These are phyloP conservation scores for Aspergillus fructus DNA, from an alignment of 2,329 filamentous ascomycete genomes.

Conservation along the genomic window DNA sequence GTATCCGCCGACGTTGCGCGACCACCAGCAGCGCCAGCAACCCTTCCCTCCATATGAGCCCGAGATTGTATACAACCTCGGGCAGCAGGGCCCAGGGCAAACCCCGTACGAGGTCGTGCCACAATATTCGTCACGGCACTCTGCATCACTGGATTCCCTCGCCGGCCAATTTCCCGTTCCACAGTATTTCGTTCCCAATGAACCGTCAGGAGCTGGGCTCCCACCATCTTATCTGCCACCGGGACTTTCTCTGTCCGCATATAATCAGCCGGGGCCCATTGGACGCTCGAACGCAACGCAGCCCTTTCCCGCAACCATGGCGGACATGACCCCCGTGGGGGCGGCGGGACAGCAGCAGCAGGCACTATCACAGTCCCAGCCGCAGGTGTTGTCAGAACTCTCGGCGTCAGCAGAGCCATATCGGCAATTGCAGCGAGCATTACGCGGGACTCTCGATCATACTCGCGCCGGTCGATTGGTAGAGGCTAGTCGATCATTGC, in stretches of 20 bases:
- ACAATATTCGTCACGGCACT: conserved; percentile 73
- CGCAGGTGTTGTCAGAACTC: conserved; percentile 42
- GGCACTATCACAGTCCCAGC: conserved; percentile 28
- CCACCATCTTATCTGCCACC: conserved; percentile 65
- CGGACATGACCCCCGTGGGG: conserved; percentile 44
- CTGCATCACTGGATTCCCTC: conserved; percentile 75
- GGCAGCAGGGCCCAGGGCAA: conserved; percentile 60
- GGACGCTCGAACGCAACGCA: conserved; percentile 51
- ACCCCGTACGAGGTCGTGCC: conserved; percentile 71
- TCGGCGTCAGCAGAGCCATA: conserved; percentile 66
- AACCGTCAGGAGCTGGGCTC: conserved; percentile 62
- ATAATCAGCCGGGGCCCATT: conserved; percentile 62
- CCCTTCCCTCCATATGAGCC: conserved; percentile 57
- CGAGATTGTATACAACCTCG: conserved; percentile 77
- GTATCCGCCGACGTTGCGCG: conserved; percentile 67
- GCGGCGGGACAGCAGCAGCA: conserved; percentile 39
- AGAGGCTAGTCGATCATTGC: conserved; percentile 58
- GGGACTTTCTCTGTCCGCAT: conserved; percentile 56
- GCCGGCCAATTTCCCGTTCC: conserved; percentile 65
- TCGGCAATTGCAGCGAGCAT: conserved; percentile 56
- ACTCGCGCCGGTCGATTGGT: conserved; percentile 62
- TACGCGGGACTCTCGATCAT: conserved; percentile 68
- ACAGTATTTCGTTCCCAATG: conserved; percentile 71
- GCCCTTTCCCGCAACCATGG: conserved; percentile 54
- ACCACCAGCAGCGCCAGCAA: conserved; percentile 49